Evolutionary conservation across 805 yeast genomes (phyloP).

Genomic region (Schizosaccharomyces cryophilus): DNA sequence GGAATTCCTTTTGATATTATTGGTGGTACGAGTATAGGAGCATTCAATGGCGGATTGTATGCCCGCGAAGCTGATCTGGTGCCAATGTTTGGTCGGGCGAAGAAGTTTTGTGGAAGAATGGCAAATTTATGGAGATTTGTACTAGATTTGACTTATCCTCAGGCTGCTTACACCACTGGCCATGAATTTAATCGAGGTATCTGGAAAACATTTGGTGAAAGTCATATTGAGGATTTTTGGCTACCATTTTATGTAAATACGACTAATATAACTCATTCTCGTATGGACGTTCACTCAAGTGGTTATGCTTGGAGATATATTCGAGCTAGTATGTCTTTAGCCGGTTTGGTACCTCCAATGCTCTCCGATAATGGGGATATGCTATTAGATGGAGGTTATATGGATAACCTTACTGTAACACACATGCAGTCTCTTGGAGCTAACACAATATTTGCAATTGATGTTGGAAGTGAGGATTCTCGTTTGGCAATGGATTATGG

Average conservation of each 20-base stretch:
- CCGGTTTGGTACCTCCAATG: slow-evolving; percentile 73
- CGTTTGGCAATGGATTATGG: slow-evolving; percentile 76
- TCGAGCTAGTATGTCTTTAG: slow-evolving; percentile 88
- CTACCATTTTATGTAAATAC: slow-evolving; percentile 68
- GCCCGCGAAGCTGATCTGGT: slow-evolving; percentile 82
- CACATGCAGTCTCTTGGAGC: slow-evolving; percentile 79
- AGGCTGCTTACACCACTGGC: slow-evolving; percentile 86
- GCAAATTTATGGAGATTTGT: slow-evolving; percentile 68
- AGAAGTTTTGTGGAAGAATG: slow-evolving; percentile 60
- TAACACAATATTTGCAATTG: slow-evolving; percentile 66
- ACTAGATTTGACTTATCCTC: slow-evolving; percentile 73
- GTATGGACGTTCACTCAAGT: slow-evolving; percentile 77
- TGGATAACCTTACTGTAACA: slow-evolving; percentile 74
- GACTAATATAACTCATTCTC: slow-evolving; percentile 79
- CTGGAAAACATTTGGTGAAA: slow-evolving; percentile 89
- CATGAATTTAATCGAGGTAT: slow-evolving; percentile 91
- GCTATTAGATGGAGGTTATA: slow-evolving; percentile 89
- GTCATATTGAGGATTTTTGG: slow-evolving; percentile 92
- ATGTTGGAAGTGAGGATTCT: slow-evolving; percentile 88
- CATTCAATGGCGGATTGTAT: slow-evolving; percentile 84
- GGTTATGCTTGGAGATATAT: slow-evolving; percentile 93
- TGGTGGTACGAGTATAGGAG: slow-evolving; percentile 93
- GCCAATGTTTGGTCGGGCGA: slow-evolving; percentile 72
- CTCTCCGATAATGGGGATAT: slow-evolving; percentile 71
- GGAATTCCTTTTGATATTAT: slow-evolving; percentile 84